phyloP scores from a whole-genome alignment of 2,329 filamentous ascomycete species.

The Boeremia lycopersici region DNA sequence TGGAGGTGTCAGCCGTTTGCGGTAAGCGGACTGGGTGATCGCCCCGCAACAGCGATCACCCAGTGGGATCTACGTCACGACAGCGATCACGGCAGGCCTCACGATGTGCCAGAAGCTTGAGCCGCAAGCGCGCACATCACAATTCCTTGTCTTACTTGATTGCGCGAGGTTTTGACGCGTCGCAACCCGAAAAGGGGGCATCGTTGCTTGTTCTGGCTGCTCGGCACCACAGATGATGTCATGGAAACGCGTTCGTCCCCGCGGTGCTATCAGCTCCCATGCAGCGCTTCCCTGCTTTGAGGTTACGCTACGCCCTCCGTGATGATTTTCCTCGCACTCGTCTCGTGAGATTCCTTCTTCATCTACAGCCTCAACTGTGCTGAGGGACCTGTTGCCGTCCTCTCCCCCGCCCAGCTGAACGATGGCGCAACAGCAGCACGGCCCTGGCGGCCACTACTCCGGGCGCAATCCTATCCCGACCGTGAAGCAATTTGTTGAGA shows the following conservation, averaged over 20 bases:
- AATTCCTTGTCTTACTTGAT: constrained; percentile 2
- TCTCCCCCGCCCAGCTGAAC: constrained; percentile 7
- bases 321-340: not conserved
- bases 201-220: constrained; percentile 10
- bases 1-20: constrained; percentile 8
- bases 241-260: constrained; percentile 11
- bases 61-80: constrained; percentile 24
- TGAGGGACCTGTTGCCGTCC: constrained; percentile 7
- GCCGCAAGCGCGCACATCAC: constrained; percentile 4
- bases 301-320: constrained; percentile 6
- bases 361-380: constrained; percentile 18
- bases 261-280: constrained; percentile 10
- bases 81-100: constrained; percentile 16
- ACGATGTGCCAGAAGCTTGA: constrained; percentile 11
- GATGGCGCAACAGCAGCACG: constrained; percentile 56
- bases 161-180: not conserved
- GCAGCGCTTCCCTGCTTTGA: constrained; percentile 16
- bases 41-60: constrained; percentile 13
- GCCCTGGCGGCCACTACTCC: constrained; percentile 75
- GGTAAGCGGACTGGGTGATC: constrained; percentile 9
- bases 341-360: constrained; percentile 2
- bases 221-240: constrained; percentile 21
- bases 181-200: not conserved
- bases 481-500: constrained; percentile 80
- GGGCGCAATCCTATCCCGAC: constrained; percentile 85